Percentiles rank a stretch among this genome's conserved stretches.
phyloP scores from a whole-genome alignment of 768 basidiomycete genomes.

The Lentinula boryana region DNA sequence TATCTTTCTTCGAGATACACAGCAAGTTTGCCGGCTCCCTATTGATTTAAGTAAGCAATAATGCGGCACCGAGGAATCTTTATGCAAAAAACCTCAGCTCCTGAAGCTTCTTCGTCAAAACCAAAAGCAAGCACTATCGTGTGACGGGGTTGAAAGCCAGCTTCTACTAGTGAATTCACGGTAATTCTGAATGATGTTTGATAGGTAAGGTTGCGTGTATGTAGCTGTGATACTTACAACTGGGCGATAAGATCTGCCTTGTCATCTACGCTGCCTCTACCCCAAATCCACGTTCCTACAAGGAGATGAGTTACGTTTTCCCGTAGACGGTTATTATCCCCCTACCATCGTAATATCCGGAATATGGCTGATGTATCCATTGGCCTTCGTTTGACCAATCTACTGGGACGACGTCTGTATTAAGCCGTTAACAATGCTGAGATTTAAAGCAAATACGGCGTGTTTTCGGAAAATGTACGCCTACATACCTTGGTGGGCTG shows the following conservation, averaged over 20 bases:
- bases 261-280: slow-evolving; percentile 47
- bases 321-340: background rate
- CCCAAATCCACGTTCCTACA: slow-evolving; percentile 39
- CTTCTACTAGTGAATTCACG: slow-evolving; percentile 8
- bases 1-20: slow-evolving; percentile 38
- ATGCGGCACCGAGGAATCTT: background rate
- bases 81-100: slow-evolving; percentile 20
- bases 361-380: slow-evolving; percentile 46
- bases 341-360: slow-evolving; percentile 38
- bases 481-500: slow-evolving; percentile 34
- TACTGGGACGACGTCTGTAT: slow-evolving; percentile 52
- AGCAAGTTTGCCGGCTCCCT: slow-evolving; percentile 36
- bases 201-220: background rate
- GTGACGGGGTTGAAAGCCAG: slow-evolving; percentile 15
- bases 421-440: background rate
- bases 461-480: background rate
- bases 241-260: slow-evolving; percentile 42
- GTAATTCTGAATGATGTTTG: background rate
- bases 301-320: background rate
- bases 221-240: slow-evolving; percentile 8
- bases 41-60: background rate
- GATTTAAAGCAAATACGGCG: background rate
- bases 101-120: slow-evolving; percentile 47
- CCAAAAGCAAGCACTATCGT: slow-evolving; percentile 23
- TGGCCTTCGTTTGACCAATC: slow-evolving; percentile 33